Evolutionary conservation across 345 rosid genomes (phyloP), one percentile per base, ranked within the genome.

Genomic region (Cardamine occulta): DNA sequence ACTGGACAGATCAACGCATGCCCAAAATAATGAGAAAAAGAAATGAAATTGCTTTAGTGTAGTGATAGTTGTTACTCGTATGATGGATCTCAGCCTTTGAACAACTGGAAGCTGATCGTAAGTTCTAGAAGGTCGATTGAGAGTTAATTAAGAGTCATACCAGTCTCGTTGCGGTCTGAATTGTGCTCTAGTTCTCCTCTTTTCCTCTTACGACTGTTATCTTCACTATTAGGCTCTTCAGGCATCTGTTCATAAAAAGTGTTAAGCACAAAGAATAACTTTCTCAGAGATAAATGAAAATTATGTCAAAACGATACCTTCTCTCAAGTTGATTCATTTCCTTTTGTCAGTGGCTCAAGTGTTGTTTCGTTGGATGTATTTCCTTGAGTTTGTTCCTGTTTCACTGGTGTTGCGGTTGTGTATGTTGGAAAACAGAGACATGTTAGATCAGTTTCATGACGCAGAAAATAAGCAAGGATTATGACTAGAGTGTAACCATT

Each of bases 51-150:
- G 10, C 19, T 56, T 32, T 17, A 17, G 24, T 1, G 6, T 58
- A 48, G 53, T 48, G 1, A 48, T 8, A 48, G 2, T 51, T 19
- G 19, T 21, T 19, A 49, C 54, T 49, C 0, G 23, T 48, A 48
- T 48, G 9, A 48, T 48, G 53, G 6, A 48, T 45, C 11, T 47
- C 52, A 45, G 21, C 88, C 93, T 68, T 45, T n/a, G 51, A 44
- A 66, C 44, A 26, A 7, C 12, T 48, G 31, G 57, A 18, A 31
- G 28, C 14, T 6, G 21, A 17, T 47, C 21, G 6, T 19, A 21
- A 21, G 23, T 21, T 21, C 23, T 21, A 1, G 23, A 21, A 21
- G 23, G 23, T 21, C 23, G 32, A 68, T 39, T 54, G 72, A 55
- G 49, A 56, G 18, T 52, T n/a, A 10, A 39, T 52, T 11, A 10